A percentile compares a stretch with the other conserved stretches of the same genome.
Conservation (phyloP, 441 rosid genomes). For the Populus tomentosa region DNA sequence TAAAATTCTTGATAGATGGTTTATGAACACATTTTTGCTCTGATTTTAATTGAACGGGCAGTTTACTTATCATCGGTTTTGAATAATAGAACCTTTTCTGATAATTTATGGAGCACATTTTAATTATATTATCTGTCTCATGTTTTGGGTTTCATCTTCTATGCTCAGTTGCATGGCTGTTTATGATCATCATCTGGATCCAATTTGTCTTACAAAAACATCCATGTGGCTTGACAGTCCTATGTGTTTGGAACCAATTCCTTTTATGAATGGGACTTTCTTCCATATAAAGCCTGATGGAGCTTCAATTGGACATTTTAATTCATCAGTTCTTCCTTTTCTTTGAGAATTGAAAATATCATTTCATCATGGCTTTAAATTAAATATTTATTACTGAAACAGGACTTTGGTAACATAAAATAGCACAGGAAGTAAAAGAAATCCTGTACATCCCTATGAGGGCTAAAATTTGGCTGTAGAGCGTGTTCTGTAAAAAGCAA, state of each 20-base stretch:
- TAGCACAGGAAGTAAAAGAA: not conserved
- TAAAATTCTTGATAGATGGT: not conserved
- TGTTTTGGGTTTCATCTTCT: not conserved
- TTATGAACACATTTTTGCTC: not conserved
- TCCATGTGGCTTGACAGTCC: not conserved
- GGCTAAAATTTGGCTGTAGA: not conserved
- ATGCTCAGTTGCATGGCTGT: not conserved
- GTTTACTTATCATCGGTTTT: not conserved
- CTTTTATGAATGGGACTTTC: not conserved
- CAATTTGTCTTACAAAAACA: not conserved
- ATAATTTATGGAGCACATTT: not conserved
- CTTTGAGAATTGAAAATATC: not conserved
- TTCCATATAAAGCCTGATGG: not conserved
- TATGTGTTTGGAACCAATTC: not conserved
- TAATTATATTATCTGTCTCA: not conserved
- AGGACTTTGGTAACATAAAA: too few species aligned
- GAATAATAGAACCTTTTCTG: not conserved
- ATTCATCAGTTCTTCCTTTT: not conserved
- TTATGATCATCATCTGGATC: not conserved
- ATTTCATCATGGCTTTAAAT: not conserved
- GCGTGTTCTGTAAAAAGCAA: not conserved
- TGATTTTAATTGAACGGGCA: not conserved
- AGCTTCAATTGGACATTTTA: not conserved
- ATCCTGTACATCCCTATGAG: not conserved
- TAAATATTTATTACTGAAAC: not conserved